Evolutionary conservation across 257 asterid genomes (phyloP), one percentile per base, ranked within the genome.

Genomic region (Eucommia ulmoides): DNA sequence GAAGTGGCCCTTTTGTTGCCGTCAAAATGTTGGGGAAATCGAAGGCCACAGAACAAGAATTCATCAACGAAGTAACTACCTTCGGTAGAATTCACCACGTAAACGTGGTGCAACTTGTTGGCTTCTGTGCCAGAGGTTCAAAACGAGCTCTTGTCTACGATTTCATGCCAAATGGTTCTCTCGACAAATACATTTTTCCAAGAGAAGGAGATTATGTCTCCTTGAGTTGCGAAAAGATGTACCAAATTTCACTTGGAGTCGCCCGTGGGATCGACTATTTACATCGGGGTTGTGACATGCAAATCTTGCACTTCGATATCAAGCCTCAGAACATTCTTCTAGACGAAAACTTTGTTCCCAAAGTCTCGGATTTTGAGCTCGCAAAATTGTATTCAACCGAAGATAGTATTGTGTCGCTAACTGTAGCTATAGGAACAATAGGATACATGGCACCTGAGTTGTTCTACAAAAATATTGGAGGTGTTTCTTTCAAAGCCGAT

Each of bases 71-170:
- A 54, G 81, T 74, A 11, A 74, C 70, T 53, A 70, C 76, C 19
- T 65, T 74, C 17, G 85, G 84, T 1, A 66, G 74, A 12, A 77
- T 77, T 41, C 85, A 74, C 52, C 85, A 74, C 38, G 65, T 57
- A 54, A 68, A 77, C 1, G 62, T 77, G 1, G 81, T 77, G 7
- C 74, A 65, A 18, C 79, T 77, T 35, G 64, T 77, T 2, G 85
- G 79, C 7, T 71, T 64, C 48, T 74, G 73, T 19, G 76, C 58
- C 11, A 80, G 73, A 44, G 60, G 69, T 16, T 66, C 78, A 3
- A 67, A 67, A 48, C 24, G 72, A n/a, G 81, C 76, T 41, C 48
- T 70, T 54, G 78, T 73, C 7, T 70, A 66, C 7, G 84, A 77
- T 16, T 77, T n/a, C 55, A 53, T 70, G 53, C 76, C 84, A 2